Base-by-base conservation (phyloP, 106 monocot species). In the Apostasia shenzhenica region DNA sequence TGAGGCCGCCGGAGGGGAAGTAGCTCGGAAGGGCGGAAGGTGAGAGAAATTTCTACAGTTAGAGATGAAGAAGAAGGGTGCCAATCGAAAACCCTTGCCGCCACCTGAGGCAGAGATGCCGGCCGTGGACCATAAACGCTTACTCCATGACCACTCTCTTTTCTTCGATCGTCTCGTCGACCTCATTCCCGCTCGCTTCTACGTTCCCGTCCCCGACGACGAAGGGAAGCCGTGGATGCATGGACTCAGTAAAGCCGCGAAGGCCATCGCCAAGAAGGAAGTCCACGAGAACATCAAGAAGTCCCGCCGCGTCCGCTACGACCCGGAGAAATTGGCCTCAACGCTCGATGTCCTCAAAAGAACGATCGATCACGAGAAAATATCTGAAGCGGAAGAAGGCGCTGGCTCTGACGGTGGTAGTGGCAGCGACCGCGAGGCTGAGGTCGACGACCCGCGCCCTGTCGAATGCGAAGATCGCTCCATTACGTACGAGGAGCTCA, bases 141-240 rank as follows among this genome's bases (percentile, higher is more conserved):
- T 83, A 51, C 81, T 91, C 67, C 83, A 66, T 50, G 78, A 69
- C 1, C 77, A 87, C 55, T 75, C 85, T n/a, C 37, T 85, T 62
- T 94, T 91, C 85, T 87, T 94, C 66, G 91, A 94, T 64, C 69
- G 64, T 37, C 94, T 94, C 42, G 88, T 94, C 38, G 79, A 85
- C 48, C 73, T 90, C 43, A 88, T 94, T 12, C 94, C 94, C 4
- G 75, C 87, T 2, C 77, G 85, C 40, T 94, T 88, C 82, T 94
- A 83, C 83, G 83, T 94, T 66, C 74, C 87, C 0, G 59, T 41
- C 64, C 14, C 70, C 57, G 78, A 61, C 59, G 81, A 72, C 73
- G 80, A 84, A 12, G 86, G 89, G 62, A 56, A 64, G 41, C 91
- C 95, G 1, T 91, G 85, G 88, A 86, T 75, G 64, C 85, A 83